Conservation (phyloP, 192 early-diverging fungal species). For the Gonapodya prolifera region DNA sequence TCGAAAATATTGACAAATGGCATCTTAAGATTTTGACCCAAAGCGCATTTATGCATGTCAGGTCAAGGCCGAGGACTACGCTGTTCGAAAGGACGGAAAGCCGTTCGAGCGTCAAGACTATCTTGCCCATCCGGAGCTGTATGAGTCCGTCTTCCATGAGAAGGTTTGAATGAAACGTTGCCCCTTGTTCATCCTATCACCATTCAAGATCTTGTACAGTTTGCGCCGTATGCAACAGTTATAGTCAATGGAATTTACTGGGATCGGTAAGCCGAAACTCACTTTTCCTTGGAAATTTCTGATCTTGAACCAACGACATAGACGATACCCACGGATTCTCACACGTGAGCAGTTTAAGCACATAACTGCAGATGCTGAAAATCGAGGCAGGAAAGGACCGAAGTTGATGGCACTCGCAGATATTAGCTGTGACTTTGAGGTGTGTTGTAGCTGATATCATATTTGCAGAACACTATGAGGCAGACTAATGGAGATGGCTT, state of each 20-base stretch:
- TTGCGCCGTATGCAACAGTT: conserved; percentile 83
- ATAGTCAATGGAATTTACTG: conserved; percentile 93
- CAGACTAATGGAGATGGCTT: not conserved
- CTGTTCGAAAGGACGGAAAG: conserved; percentile 51
- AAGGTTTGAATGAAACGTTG: conserved; percentile 25
- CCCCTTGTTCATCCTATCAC: not conserved
- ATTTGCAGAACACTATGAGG: not conserved
- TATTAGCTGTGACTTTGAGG: conserved; percentile 85
- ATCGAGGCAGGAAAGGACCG: conserved; percentile 31
- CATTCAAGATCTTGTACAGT: conserved; percentile 17
- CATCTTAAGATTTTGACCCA: conserved; percentile 37
- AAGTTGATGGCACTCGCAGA: conserved; percentile 74
- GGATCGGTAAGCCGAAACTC: conserved; percentile 33
- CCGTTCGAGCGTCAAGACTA: conserved; percentile 57
- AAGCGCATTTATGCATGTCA: conserved; percentile 72
- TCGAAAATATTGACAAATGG: not conserved
- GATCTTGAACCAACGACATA: not conserved
- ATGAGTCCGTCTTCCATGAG: conserved; percentile 64
- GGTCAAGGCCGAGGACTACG: conserved; percentile 66
- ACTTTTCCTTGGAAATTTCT: not conserved
- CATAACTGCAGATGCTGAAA: conserved; percentile 50
- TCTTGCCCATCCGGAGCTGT: conserved; percentile 59
- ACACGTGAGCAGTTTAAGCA: conserved; percentile 67
- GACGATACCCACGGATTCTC: conserved; percentile 66
- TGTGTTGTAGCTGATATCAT: conserved; percentile 12